A percentile compares a stretch with the other conserved stretches of the same genome.
These are phyloP conservation scores for Naegleria gruberi DNA, from an alignment of 208 protist genomes.

Conservation along the genomic window DNA sequence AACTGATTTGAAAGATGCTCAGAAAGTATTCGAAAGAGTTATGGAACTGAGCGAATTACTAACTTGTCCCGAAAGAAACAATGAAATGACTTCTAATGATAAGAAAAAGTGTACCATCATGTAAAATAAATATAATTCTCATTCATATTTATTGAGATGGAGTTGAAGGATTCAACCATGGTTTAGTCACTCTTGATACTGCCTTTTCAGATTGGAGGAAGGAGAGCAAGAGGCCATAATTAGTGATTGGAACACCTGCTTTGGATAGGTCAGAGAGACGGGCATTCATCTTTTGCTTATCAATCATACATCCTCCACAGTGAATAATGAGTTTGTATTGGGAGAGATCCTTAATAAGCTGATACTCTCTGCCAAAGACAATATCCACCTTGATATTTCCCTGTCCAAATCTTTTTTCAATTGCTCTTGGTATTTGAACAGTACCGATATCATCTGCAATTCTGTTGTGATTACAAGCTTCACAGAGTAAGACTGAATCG, in stretches of 20 bases:
- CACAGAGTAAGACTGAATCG: conserved; percentile 43
- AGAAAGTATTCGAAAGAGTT: too few species aligned
- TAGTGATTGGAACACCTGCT: conserved; percentile 43
- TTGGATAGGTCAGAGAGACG: conserved; percentile 36
- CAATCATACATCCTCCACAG: conserved; percentile 51
- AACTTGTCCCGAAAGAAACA: too few species aligned
- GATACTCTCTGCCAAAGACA: conserved; percentile 44
- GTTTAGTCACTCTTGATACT: conserved; percentile 34
- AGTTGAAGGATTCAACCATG: too few species aligned
- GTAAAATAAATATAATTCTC: too few species aligned
- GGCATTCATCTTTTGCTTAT: conserved; percentile 43
- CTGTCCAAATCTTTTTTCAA: conserved; percentile 33
- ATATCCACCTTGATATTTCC: conserved; percentile 36
- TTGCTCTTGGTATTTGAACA: conserved; percentile 39
- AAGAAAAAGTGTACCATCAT: too few species aligned
- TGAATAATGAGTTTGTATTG: conserved; percentile 44
- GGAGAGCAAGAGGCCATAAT: conserved; percentile 44
- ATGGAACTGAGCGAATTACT: too few species aligned
- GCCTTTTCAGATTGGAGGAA: conserved; percentile 33
- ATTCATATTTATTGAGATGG: too few species aligned
- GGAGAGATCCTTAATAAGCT: conserved; percentile 27
- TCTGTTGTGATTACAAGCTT: conserved; percentile 50
- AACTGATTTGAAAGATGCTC: too few species aligned
- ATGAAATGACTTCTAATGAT: too few species aligned
- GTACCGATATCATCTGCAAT: conserved; percentile 48